Evolutionary conservation across 345 rosid species (phyloP), one percentile per base, ranked within the genome.

Genomic region (Hibiscus mutabilis): DNA sequence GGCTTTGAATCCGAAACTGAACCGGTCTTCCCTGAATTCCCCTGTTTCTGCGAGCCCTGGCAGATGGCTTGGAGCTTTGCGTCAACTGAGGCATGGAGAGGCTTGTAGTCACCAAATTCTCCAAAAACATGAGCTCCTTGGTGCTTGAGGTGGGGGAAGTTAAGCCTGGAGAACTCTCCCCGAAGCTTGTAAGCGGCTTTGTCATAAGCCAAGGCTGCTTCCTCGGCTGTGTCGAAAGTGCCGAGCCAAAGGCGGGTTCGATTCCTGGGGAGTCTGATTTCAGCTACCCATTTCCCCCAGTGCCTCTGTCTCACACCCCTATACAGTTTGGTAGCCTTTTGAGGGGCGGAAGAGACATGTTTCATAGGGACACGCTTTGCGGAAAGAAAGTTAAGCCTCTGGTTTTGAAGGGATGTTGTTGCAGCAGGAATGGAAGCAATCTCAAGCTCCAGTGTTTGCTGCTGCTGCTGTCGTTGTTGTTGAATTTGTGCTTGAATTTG

Each of bases 231-330:
- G 66, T 93, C 94, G 69, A 87, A 93, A n/a, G 98, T 93, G 62
- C 98, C 98, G 15, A 93, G 94, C 98, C 98, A 93, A 58, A 93
- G 94, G 9, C 98, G 81, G 22, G 96, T 91, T 0, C 98, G 78
- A 84, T 94, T 91, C 85, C 81, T 94, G 9, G 98, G 98, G 13
- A 94, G 88, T 77, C 97, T 85, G 74, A 92, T 92, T 84, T 93
- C 97, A 35, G 98, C 97, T 0, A 90, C 98, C 98, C 97, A 93
- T 58, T 93, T 93, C 16, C 98, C 97, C 97, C 97, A 93, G 68
- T 93, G 98, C 56, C 98, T 77, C 81, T 93, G 98, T 76, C 98
- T 89, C 71, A 93, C 96, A 72, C 98, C 98, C 73, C 97, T 68
- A 73, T 84, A 91, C 1, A 93, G 93, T 58, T 90, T 90, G 22